phyloP scores from a whole-genome alignment of 176 grass and related monocot genomes.

The Musa beccarii region DNA sequence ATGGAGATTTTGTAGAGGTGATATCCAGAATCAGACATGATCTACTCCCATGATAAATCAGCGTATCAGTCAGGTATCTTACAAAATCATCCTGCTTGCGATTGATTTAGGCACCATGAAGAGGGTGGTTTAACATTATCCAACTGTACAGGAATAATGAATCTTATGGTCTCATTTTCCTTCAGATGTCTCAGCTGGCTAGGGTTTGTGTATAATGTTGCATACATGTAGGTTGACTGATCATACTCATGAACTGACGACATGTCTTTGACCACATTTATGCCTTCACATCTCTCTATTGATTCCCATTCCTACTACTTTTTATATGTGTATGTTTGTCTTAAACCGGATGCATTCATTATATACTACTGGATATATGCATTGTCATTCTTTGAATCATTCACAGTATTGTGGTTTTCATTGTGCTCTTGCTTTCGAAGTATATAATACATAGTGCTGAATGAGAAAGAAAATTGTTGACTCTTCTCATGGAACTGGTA shows the following conservation, averaged over 20 bases:
- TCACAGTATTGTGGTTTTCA: neutral
- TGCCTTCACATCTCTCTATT: too few species aligned
- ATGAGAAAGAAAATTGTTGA: too few species aligned
- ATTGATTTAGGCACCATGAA: neutral
- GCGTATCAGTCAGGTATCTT: neutral
- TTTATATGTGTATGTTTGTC: too few species aligned
- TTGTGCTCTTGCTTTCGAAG: too few species aligned
- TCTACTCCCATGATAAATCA: neutral
- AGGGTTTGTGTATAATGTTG: neutral
- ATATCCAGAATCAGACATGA: constrained; percentile 44
- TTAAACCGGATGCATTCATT: neutral
- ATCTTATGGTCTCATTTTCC: neutral
- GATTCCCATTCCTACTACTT: too few species aligned
- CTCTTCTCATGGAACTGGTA: neutral
- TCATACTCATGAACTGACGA: neutral
- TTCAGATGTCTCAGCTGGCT: neutral
- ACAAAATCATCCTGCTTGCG: neutral
- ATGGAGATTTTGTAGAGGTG: constrained; percentile 67
- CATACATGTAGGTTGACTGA: neutral
- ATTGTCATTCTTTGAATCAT: neutral
- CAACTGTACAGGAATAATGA: neutral
- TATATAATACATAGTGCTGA: too few species aligned
- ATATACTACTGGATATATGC: neutral
- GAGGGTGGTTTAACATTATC: neutral
- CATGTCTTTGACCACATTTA: neutral